Evolutionary conservation across 1,284 basidiomycete species (phyloP).

Genomic region (Malassezia globosa): DNA sequence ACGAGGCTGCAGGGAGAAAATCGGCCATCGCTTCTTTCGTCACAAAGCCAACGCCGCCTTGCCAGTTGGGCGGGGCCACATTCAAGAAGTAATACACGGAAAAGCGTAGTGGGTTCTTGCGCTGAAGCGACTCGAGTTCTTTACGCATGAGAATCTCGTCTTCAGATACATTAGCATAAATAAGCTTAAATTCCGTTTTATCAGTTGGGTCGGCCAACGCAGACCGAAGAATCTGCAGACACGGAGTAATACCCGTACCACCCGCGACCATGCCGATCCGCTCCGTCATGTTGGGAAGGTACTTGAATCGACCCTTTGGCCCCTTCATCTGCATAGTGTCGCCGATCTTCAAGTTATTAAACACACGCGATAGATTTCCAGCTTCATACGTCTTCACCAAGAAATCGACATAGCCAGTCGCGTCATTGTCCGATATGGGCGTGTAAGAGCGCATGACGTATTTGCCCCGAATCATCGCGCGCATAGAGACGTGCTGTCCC

Average conservation of each 20-base stretch:
- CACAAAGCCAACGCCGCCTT: conserved; percentile 79
- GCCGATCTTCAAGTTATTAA: conserved; percentile 57
- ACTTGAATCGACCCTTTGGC: conserved; percentile 72
- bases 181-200: conserved; percentile 74
- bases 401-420: conserved; percentile 85
- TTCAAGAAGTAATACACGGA: conserved; percentile 80
- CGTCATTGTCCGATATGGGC: conserved; percentile 80
- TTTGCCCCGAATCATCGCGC: conserved; percentile 82
- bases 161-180: conserved; percentile 79
- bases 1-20: conserved; percentile 36
- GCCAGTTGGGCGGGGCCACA: conserved; percentile 73
- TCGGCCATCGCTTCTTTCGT: conserved; percentile 82
- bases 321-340: conserved; percentile 78
- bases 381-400: conserved; percentile 96
- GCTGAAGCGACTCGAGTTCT: conserved; percentile 69
- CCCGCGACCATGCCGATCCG: conserved; percentile 88
- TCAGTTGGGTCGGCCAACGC: conserved; percentile 74
- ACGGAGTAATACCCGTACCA: conserved; percentile 78
- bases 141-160: conserved; percentile 59
- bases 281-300: conserved; percentile 48
- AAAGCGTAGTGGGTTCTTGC: conserved; percentile 58
- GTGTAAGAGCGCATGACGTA: conserved; percentile 83
- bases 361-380: conserved; percentile 83
- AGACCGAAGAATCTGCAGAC: conserved; percentile 73
- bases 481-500: conserved; percentile 88